phyloP scores from a whole-genome alignment of 2,329 filamentous ascomycete genomes.

The Alternaria angustiovoidea region DNA sequence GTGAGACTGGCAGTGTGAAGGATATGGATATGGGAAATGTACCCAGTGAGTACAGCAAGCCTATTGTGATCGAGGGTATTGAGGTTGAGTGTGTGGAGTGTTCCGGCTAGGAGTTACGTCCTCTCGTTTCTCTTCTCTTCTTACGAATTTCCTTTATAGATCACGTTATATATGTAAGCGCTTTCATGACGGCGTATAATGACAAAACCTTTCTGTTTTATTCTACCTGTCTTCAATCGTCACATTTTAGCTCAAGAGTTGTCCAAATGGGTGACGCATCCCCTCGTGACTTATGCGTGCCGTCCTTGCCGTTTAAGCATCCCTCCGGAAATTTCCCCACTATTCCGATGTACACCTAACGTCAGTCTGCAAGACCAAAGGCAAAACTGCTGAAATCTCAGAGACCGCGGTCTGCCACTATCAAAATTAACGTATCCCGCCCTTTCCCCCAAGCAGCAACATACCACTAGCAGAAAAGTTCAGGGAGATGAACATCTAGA shows the following conservation, averaged over 20 bases:
- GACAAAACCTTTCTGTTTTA: background rate
- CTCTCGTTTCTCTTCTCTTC: background rate
- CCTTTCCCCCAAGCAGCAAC: no score
- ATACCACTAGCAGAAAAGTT: no score
- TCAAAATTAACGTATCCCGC: no score
- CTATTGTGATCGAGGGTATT: conserved; percentile 25
- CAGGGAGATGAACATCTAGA: no score
- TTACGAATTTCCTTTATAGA: background rate
- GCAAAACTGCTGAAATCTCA: no score
- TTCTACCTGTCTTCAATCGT: background rate
- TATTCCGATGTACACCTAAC: no score
- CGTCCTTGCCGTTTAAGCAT: no score
- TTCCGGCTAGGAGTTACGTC: background rate
- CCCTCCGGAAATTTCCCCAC: no score
- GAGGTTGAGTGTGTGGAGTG: conserved; percentile 16
- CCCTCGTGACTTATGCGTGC: background rate
- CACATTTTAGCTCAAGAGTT: background rate
- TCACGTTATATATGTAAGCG: background rate
- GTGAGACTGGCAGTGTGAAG: conserved; percentile 21
- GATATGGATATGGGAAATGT: conserved; percentile 12
- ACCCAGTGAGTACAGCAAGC: conserved; percentile 26
- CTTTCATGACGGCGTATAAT: background rate
- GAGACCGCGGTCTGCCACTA: no score
- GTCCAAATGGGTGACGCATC: background rate
- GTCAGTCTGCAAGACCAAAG: no score